Evolutionary conservation across 169 alveolate genomes (phyloP).

Genomic region (Eimeria maxima): DNA sequence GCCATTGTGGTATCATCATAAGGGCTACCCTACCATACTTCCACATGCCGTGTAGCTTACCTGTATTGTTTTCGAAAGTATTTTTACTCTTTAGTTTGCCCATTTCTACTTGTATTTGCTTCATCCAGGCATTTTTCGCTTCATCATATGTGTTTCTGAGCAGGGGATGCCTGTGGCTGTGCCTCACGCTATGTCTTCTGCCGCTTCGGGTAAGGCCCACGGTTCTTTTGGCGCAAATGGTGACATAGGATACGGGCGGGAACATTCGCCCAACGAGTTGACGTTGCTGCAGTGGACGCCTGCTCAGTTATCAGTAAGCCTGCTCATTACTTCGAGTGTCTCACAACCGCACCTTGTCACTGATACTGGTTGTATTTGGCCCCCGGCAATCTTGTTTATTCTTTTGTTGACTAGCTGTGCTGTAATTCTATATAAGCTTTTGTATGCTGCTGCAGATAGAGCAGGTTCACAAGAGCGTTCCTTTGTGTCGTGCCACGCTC

Average conservation of each 20-base stretch:
- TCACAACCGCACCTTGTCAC: neutral
- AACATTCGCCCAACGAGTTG: neutral
- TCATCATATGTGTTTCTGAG: neutral
- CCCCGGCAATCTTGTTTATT: neutral
- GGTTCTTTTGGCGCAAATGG: neutral
- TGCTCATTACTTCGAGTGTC: neutral
- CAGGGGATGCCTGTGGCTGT: neutral
- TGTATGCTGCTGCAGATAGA: neutral
- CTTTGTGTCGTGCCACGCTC: neutral
- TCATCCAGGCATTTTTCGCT: neutral
- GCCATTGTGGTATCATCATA: neutral
- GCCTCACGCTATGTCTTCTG: neutral
- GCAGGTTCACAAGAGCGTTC: neutral
- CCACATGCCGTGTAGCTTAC: neutral
- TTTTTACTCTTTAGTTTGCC: neutral
- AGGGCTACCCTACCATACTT: neutral
- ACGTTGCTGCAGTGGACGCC: neutral
- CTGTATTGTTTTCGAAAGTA: neutral
- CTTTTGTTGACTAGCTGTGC: too few relatives aligned
- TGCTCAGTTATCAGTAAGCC: neutral
- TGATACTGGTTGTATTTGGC: neutral
- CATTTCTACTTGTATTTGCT: neutral
- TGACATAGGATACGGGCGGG: neutral
- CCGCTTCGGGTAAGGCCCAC: neutral
- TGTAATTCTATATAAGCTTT: too few relatives aligned